phyloP scores from a whole-genome alignment of 164 flowering plant genomes.

The Litsea cubeba region DNA sequence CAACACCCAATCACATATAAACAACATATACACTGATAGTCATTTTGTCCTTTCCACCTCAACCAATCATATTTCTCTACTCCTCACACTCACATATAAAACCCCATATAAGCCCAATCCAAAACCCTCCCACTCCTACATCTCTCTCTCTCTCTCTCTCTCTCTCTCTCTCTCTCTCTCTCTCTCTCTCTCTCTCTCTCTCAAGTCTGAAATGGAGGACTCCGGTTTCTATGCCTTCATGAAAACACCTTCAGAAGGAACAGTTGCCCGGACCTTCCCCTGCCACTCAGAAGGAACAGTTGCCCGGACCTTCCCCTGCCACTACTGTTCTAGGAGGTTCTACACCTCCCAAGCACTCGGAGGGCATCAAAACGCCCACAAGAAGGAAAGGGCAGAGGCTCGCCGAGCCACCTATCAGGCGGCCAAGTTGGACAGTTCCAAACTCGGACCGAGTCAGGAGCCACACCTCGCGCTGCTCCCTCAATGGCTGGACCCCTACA shows the following conservation, averaged over 20 bases:
- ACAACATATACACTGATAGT: not conserved
- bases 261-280: slow-evolving; percentile 26
- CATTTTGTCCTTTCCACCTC: not conserved
- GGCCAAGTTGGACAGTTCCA: not conserved
- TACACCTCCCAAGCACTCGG: slow-evolving; percentile 70
- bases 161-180: no score
- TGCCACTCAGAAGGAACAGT: slow-evolving; percentile 50
- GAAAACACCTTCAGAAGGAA: slow-evolving; percentile 11
- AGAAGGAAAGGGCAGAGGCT: slow-evolving; percentile 58
- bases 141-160: not conserved
- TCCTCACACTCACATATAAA: not conserved
- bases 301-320: slow-evolving; percentile 39
- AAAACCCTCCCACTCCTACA: not conserved
- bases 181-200: slow-evolving; percentile 14
- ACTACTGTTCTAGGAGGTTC: slow-evolving; percentile 55
- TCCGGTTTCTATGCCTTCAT: slow-evolving; percentile 32
- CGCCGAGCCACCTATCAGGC: slow-evolving; percentile 19
- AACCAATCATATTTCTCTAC: not conserved
- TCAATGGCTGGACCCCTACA: slow-evolving; percentile 15
- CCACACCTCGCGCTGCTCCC: slow-evolving; percentile 1
- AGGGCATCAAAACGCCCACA: slow-evolving; percentile 79
- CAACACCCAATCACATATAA: not conserved
- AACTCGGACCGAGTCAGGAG: not conserved
- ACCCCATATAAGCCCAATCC: not conserved
- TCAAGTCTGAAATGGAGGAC: slow-evolving; percentile 32